Conservation (phyloP, 148 eudicot genomes). For the Heliamphora exappendiculata region DNA sequence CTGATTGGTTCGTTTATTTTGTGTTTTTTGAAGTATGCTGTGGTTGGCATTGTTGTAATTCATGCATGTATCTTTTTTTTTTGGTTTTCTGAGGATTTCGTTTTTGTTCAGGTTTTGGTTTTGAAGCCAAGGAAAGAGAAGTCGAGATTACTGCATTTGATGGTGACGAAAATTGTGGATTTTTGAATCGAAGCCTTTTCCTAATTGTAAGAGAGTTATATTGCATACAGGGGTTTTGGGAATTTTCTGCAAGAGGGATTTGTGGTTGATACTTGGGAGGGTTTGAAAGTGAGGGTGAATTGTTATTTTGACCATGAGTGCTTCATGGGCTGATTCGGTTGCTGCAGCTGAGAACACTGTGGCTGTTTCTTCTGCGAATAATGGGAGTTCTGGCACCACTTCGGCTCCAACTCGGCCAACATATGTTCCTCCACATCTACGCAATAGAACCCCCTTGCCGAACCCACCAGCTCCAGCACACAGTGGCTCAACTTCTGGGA, state of each 20-base stretch:
- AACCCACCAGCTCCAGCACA: constrained; percentile 18
- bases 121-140: neutral
- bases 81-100: neutral
- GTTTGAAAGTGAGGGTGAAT: constrained; percentile 6
- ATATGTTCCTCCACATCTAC: constrained; percentile 50
- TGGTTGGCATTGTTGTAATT: constrained; percentile 4
- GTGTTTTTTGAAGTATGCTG: neutral
- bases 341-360: constrained; percentile 37
- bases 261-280: neutral
- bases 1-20: neutral
- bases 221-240: neutral
- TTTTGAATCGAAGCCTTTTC: neutral
- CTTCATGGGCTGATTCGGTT: constrained; percentile 49
- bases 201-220: neutral
- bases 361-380: constrained; percentile 25
- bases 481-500: constrained; percentile 13
- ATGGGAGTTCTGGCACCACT: constrained; percentile 12
- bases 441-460: constrained; percentile 27
- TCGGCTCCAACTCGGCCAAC: constrained; percentile 19
- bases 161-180: neutral
- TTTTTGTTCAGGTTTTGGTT: constrained; percentile 10
- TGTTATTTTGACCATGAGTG: constrained; percentile 32
- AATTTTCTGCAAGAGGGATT: neutral
- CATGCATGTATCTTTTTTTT: neutral
- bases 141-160: constrained; percentile 1